These are phyloP conservation scores for Lachnellula hyalina DNA, from an alignment of 2,329 filamentous ascomycete species.

Conservation along the genomic window DNA sequence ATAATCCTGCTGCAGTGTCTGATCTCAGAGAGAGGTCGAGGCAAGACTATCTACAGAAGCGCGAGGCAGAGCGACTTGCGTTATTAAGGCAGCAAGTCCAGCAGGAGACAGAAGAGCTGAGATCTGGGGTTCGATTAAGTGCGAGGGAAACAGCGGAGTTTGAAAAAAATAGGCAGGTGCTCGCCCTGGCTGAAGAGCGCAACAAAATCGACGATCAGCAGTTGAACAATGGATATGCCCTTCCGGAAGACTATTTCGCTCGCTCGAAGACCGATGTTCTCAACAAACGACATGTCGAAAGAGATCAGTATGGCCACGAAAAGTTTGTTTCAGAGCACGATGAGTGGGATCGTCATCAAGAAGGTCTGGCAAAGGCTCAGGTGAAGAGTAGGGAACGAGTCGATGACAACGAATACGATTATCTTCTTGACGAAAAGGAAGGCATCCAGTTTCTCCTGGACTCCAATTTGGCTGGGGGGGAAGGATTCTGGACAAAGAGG, in stretches of 20 bases:
- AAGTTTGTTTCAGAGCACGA: conserved; percentile 90
- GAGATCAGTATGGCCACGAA: conserved; percentile 81
- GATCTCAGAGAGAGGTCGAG: conserved; percentile 79
- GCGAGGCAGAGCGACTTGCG: conserved; percentile 78
- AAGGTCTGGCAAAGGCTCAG: conserved; percentile 80
- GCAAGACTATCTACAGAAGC: conserved; percentile 90
- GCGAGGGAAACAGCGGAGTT: conserved; percentile 82
- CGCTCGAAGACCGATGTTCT: conserved; percentile 88
- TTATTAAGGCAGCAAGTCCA: conserved; percentile 85
- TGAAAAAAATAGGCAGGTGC: conserved; percentile 75
- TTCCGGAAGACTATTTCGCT: conserved; percentile 93
- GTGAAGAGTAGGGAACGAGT: conserved; percentile 69
- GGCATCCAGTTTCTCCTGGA: conserved; percentile 82
- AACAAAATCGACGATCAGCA: conserved; percentile 84
- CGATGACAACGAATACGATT: conserved; percentile 81
- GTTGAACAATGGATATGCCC: conserved; percentile 69
- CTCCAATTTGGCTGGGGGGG: conserved; percentile 64
- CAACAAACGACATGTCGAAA: conserved; percentile 85
- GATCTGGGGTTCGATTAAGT: conserved; percentile 69
- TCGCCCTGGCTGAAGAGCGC: conserved; percentile 78
- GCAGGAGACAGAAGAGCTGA: conserved; percentile 78
- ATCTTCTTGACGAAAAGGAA: conserved; percentile 85
- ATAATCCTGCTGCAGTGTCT: conserved; percentile 67
- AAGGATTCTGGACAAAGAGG: conserved; percentile 69
- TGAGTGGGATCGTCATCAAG: conserved; percentile 91